These are phyloP conservation scores for Ascochyta lentis DNA, from an alignment of 2,329 filamentous ascomycete genomes.

Conservation along the genomic window DNA sequence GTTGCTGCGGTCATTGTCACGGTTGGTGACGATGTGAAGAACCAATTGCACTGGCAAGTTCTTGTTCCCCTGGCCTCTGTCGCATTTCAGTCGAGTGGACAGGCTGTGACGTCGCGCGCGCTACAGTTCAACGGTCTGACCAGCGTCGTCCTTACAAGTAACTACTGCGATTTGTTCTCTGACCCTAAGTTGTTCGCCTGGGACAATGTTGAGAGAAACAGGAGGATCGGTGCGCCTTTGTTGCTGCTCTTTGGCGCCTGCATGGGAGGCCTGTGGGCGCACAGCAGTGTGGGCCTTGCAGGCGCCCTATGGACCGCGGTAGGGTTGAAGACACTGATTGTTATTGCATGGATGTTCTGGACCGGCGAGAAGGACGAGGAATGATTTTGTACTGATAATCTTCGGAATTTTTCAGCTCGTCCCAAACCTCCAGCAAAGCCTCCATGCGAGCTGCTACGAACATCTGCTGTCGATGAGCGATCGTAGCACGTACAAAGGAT, in stretches of 20 bases:
- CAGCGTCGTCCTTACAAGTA: constrained; percentile 79
- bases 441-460: too few relatives aligned
- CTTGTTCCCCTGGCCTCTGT: constrained; percentile 72
- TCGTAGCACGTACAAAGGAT: too few relatives aligned
- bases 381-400: background rate
- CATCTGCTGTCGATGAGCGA: too few relatives aligned
- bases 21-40: constrained; percentile 46
- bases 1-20: constrained; percentile 53
- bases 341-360: constrained; percentile 53
- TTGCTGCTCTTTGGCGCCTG: constrained; percentile 62
- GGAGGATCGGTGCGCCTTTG: constrained; percentile 58
- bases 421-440: background rate
- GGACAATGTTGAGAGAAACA: constrained; percentile 61
- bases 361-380: constrained; percentile 39
- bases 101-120: constrained; percentile 76
- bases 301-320: constrained; percentile 59
- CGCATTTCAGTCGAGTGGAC: constrained; percentile 79
- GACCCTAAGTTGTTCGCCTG: constrained; percentile 61
- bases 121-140: constrained; percentile 74
- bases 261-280: constrained; percentile 62
- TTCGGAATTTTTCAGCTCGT: background rate
- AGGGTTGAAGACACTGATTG: constrained; percentile 48
- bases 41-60: constrained; percentile 57
- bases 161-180: constrained; percentile 81
- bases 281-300: constrained; percentile 58